phyloP scores from a whole-genome alignment of 257 asterid species.

The Scutellaria galericulata region DNA sequence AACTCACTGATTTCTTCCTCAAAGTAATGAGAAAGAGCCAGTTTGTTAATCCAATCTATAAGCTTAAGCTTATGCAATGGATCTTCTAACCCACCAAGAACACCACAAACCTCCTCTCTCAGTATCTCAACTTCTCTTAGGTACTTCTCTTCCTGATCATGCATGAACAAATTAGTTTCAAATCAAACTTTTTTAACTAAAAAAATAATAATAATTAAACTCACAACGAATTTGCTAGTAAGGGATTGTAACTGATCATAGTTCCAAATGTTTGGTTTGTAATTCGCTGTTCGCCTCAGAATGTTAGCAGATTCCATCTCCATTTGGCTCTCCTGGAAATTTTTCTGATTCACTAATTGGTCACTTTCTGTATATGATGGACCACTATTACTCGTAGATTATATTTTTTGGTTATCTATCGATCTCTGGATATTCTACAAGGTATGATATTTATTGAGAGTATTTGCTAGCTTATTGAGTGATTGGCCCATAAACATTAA shows the following conservation, averaged over 20 bases:
- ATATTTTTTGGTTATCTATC: too few relatives aligned
- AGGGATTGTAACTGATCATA: conserved; percentile 51
- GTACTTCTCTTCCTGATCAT: conserved; percentile 47
- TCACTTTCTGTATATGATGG: neutral
- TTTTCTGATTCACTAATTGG: neutral
- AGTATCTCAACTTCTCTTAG: conserved; percentile 40
- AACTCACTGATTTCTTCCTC: conserved; percentile 43
- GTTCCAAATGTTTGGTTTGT: conserved; percentile 72
- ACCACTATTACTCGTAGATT: neutral
- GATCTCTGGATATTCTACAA: too few relatives aligned
- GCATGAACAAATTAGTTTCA: neutral
- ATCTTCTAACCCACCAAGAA: conserved; percentile 26
- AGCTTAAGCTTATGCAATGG: conserved; percentile 47
- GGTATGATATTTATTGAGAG: neutral
- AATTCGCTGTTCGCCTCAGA: conserved; percentile 57
- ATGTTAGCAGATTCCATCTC: neutral
- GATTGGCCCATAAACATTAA: too few relatives aligned
- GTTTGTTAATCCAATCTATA: conserved; percentile 46
- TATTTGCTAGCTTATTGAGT: too few relatives aligned
- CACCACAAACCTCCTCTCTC: conserved; percentile 39
- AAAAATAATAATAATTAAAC: neutral
- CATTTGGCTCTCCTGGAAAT: conserved; percentile 9
- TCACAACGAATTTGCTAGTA: conserved; percentile 38
- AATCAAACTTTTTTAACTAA: too few relatives aligned
- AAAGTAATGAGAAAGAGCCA: conserved; percentile 47